These are phyloP conservation scores for Linnemannia zychae DNA, from an alignment of 192 early-diverging fungal genomes.

Conservation along the genomic window DNA sequence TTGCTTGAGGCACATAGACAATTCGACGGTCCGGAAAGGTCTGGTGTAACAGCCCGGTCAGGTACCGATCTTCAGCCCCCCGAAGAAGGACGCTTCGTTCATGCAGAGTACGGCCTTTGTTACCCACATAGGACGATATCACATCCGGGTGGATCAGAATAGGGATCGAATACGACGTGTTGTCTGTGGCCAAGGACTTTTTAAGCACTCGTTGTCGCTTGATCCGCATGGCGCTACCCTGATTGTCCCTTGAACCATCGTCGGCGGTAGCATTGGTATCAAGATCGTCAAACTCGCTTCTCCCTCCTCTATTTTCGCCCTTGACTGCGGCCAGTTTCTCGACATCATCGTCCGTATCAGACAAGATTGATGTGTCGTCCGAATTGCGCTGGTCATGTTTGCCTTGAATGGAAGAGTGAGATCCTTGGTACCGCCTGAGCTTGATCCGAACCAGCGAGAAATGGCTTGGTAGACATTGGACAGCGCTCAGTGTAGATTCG, in stretches of 20 bases:
- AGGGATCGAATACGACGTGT: slow-evolving; percentile 13
- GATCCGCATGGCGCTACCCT: not conserved
- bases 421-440: not conserved
- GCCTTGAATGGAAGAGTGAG: too few relatives aligned
- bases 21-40: slow-evolving; percentile 18
- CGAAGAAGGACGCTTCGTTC: slow-evolving; percentile 16
- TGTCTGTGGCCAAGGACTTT: not conserved
- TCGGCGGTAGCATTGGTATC: not conserved
- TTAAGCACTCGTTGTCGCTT: not conserved
- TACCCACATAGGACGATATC: slow-evolving; percentile 9
- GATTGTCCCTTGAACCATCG: not conserved
- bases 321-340: not conserved
- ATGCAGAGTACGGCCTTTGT: slow-evolving; percentile 17
- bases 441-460: slow-evolving; percentile 43
- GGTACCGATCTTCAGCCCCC: slow-evolving; percentile 24
- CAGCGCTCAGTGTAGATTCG: slow-evolving; percentile 25
- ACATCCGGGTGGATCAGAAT: slow-evolving; percentile 42
- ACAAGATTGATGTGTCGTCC: slow-evolving; percentile 8
- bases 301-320: not conserved
- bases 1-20: slow-evolving; percentile 23
- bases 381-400: slow-evolving; percentile 5
- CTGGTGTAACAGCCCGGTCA: slow-evolving; percentile 27
- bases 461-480: slow-evolving; percentile 29
- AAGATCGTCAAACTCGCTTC: not conserved
- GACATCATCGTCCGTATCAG: not conserved